Percentiles rank a stretch among this genome's conserved stretches.
These are phyloP conservation scores for Apiospora marii DNA, from an alignment of 2,329 filamentous ascomycete species.

Conservation along the genomic window DNA sequence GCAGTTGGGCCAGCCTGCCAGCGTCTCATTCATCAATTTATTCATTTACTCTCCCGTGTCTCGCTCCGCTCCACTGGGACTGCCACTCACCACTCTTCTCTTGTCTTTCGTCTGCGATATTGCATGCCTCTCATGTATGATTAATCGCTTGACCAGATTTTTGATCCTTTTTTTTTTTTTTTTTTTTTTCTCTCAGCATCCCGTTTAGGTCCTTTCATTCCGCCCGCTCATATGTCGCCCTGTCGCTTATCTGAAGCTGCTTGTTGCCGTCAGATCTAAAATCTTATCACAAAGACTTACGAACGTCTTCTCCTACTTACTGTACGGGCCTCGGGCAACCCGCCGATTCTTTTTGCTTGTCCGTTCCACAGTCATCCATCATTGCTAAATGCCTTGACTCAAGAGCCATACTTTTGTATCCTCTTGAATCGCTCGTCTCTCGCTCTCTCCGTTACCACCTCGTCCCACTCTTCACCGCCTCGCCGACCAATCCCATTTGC, in stretches of 20 bases:
- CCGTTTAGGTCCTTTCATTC: neutral
- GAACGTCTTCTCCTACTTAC: neutral
- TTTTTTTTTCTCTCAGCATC: neutral
- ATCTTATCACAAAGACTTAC: neutral
- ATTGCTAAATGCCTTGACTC: slow-evolving; percentile 15
- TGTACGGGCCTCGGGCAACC: neutral
- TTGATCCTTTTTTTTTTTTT: neutral
- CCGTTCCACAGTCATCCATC: slow-evolving; percentile 8
- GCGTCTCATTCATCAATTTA: neutral
- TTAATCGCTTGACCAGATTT: neutral
- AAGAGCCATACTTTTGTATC: slow-evolving; percentile 1
- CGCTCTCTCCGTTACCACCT: neutral
- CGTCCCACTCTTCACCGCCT: slow-evolving; percentile 2
- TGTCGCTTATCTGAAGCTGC: slow-evolving; percentile 18
- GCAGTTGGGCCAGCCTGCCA: neutral
- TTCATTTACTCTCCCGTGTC: neutral
- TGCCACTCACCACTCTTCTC: neutral
- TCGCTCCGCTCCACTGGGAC: neutral
- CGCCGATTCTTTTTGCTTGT: neutral
- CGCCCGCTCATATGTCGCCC: neutral
- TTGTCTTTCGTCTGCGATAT: neutral
- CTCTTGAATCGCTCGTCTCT: slow-evolving; percentile 14
- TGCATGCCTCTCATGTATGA: neutral
- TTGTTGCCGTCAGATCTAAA: slow-evolving; percentile 6
- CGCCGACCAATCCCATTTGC: neutral